Evolutionary conservation across 2,329 filamentous ascomycete species (phyloP).

Genomic region (Aspergillus sp.): DNA sequence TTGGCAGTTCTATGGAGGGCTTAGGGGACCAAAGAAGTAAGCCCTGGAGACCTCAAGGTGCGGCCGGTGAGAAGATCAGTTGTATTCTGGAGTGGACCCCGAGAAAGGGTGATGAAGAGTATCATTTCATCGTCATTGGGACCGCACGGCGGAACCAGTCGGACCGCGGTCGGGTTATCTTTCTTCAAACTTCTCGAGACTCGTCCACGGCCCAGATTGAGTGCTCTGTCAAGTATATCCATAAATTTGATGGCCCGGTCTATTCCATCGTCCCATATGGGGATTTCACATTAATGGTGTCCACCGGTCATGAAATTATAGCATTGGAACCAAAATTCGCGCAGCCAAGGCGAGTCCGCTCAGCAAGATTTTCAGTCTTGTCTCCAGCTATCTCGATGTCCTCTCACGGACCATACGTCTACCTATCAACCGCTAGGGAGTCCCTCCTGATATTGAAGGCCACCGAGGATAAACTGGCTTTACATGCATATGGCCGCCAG

Average conservation of each 20-base stretch:
- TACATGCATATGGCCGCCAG: conserved; percentile 35
- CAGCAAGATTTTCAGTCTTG: conserved; percentile 42
- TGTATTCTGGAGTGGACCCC: conserved; percentile 45
- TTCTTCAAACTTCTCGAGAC: conserved; percentile 35
- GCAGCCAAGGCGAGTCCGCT: conserved; percentile 41
- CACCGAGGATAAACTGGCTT: conserved; percentile 30
- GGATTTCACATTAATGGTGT: conserved; percentile 45
- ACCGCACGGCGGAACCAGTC: conserved; percentile 32
- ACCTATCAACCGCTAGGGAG: conserved; percentile 55
- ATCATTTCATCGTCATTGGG: conserved; percentile 43
- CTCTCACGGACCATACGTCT: conserved; percentile 47
- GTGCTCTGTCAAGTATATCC: conserved; percentile 37
- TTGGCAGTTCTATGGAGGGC: conserved; percentile 12
- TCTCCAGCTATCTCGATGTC: conserved; percentile 54
- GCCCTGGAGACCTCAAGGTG: conserved; percentile 30
- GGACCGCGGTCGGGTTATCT: conserved; percentile 38
- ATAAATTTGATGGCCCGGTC: conserved; percentile 39
- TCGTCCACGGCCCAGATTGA: conserved; percentile 27
- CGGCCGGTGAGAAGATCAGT: conserved; percentile 42
- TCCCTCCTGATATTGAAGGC: conserved; percentile 53
- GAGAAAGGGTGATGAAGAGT: conserved; percentile 33
- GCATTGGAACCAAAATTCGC: conserved; percentile 45
- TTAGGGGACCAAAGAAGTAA: conserved; percentile 9
- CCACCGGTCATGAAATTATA: conserved; percentile 45
- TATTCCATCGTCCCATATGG: conserved; percentile 58